Percentiles rank a stretch among this genome's conserved stretches.
Evolutionary conservation across 2,329 filamentous ascomycete genomes (phyloP).

Genomic region (Fusarium hostae): DNA sequence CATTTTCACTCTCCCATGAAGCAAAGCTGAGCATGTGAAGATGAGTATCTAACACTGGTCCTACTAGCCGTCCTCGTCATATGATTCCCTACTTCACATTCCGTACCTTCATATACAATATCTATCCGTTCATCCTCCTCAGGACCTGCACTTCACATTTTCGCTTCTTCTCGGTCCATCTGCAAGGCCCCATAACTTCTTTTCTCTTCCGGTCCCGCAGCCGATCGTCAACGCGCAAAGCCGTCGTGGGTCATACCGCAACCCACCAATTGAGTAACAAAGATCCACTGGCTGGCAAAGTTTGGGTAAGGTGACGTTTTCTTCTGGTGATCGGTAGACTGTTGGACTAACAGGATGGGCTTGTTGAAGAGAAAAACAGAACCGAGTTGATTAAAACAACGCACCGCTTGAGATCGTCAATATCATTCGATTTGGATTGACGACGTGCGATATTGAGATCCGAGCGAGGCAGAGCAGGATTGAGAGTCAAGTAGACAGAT

Average conservation of each 20-base stretch:
- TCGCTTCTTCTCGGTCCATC: slow-evolving; percentile 9
- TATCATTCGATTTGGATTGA: slow-evolving; percentile 13
- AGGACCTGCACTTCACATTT: neutral
- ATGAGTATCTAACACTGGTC: slow-evolving; percentile 14
- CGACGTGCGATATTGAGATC: neutral
- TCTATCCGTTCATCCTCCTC: neutral
- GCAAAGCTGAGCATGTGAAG: slow-evolving; percentile 27
- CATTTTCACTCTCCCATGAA: neutral
- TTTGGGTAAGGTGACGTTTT: slow-evolving; percentile 31
- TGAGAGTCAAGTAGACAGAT: neutral
- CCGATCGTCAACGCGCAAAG: slow-evolving; percentile 22
- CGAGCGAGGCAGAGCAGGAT: neutral
- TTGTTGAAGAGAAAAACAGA: neutral
- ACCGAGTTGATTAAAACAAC: slow-evolving; percentile 5
- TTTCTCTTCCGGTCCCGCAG: slow-evolving; percentile 10
- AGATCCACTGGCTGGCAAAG: slow-evolving; percentile 10
- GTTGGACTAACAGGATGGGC: slow-evolving; percentile 10
- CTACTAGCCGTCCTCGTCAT: slow-evolving; percentile 28
- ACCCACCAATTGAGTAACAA: slow-evolving; percentile 4
- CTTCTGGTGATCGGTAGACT: slow-evolving; percentile 13
- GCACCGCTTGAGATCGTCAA: slow-evolving; percentile 23
- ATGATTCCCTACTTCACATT: slow-evolving; percentile 20
- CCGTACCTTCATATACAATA: neutral
- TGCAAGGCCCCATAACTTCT: slow-evolving; percentile 16
- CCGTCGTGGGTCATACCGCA: neutral